phyloP scores from a whole-genome alignment of 2,329 filamentous ascomycete genomes.

The Venturia oleaginea region DNA sequence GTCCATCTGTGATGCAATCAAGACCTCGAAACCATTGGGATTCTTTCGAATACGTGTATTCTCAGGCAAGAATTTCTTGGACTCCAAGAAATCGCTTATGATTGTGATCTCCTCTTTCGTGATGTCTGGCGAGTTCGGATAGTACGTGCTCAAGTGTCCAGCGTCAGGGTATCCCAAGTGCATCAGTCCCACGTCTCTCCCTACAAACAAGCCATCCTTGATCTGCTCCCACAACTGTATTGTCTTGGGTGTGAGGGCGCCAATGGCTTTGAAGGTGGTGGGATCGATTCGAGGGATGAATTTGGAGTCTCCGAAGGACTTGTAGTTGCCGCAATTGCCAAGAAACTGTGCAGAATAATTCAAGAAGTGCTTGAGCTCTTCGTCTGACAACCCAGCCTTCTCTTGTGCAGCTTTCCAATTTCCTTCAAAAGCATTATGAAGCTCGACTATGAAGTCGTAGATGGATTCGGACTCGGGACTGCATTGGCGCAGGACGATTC shows the following conservation, averaged over 20 bases:
- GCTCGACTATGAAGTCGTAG: conserved; percentile 45
- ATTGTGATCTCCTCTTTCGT: conserved; percentile 39
- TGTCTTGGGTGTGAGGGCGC: conserved; percentile 30
- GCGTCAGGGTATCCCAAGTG: conserved; percentile 41
- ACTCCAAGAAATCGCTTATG: conserved; percentile 38
- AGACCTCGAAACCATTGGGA: conserved; percentile 35
- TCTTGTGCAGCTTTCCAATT: conserved; percentile 39
- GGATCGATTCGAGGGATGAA: conserved; percentile 39
- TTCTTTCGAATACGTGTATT: conserved; percentile 42
- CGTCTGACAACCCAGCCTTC: conserved; percentile 32
- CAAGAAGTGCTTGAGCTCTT: conserved; percentile 32
- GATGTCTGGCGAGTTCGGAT: conserved; percentile 39
- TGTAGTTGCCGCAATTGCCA: conserved; percentile 47
- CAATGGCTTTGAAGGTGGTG: conserved; percentile 36
- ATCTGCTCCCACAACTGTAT: conserved; percentile 34
- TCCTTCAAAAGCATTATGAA: conserved; percentile 39
- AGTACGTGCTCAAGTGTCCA: conserved; percentile 42
- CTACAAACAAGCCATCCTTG: conserved; percentile 38
- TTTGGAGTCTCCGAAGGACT: conserved; percentile 42
- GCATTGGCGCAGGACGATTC: conserved; percentile 44
- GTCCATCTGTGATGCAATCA: conserved; percentile 38
- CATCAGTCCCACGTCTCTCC: conserved; percentile 31
- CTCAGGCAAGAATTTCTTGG: conserved; percentile 38
- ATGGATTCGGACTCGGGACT: conserved; percentile 43
- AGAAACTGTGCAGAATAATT: conserved; percentile 40